Percentiles rank a stretch among this genome's conserved stretches.
These are phyloP conservation scores for Daucus carota DNA, from an alignment of 129 eudicot species.

Conservation along the genomic window DH1_v3.0 NC_030386.2:31252001-31252500, in stretches of 20 bases:
- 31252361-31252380: slow-evolving; percentile 54
- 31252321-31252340: neutral
- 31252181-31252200: neutral
- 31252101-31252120: neutral
- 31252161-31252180: neutral
- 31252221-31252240: neutral
- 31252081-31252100: neutral
- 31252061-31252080: too few relatives aligned
- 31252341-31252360: neutral
- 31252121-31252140: neutral
- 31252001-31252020: neutral
- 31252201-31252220: neutral
- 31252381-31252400: slow-evolving; percentile 78
- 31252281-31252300: neutral
- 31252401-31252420: slow-evolving; percentile 18
- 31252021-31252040: neutral
- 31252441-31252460: slow-evolving; percentile 77
- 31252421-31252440: slow-evolving; percentile 32
- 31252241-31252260: neutral
- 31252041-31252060: neutral
- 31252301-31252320: neutral
- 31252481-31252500: neutral
- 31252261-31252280: neutral
- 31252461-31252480: slow-evolving; percentile 30
- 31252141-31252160: neutral